These are phyloP conservation scores for Candida succiphila DNA, from an alignment of 805 yeast species.

Conservation along the genomic window DNA sequence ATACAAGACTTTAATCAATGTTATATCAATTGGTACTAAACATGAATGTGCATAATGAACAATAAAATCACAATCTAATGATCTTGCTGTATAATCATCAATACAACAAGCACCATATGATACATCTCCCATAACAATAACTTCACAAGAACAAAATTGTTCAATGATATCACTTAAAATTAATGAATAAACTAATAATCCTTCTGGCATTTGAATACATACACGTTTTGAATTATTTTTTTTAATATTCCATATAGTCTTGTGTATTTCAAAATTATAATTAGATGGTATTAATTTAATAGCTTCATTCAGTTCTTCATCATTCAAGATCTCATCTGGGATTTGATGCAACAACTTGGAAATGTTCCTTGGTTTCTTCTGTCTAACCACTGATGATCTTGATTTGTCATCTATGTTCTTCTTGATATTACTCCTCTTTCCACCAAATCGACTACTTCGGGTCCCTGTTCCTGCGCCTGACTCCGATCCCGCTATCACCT, in stretches of 20 bases:
- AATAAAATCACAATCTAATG: constrained; percentile 87
- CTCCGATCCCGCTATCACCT: background rate
- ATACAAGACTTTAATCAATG: constrained; percentile 84
- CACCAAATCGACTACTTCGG: constrained; percentile 19
- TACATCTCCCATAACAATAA: constrained; percentile 96
- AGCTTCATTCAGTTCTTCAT: constrained; percentile 77
- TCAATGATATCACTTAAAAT: constrained; percentile 87
- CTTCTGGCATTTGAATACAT: constrained; percentile 97
- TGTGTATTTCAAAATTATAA: constrained; percentile 92
- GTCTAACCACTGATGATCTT: constrained; percentile 6
- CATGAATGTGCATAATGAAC: constrained; percentile 98
- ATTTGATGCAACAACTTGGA: constrained; percentile 74
- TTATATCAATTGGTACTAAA: constrained; percentile 88
- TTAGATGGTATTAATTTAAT: constrained; percentile 76
- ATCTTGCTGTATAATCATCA: constrained; percentile 90
- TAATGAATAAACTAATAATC: constrained; percentile 78
- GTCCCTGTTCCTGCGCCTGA: constrained; percentile 1
- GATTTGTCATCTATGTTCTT: constrained; percentile 1
- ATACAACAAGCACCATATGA: constrained; percentile 98
- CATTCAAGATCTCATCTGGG: constrained; percentile 76
- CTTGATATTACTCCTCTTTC: too few species aligned
- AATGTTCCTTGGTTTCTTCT: constrained; percentile 24
- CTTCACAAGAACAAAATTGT: constrained; percentile 81
- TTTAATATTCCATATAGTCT: constrained; percentile 87
- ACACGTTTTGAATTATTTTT: constrained; percentile 72